Base-by-base conservation (phyloP, 164 flowering plant genomes). In the Piper longum region DNA sequence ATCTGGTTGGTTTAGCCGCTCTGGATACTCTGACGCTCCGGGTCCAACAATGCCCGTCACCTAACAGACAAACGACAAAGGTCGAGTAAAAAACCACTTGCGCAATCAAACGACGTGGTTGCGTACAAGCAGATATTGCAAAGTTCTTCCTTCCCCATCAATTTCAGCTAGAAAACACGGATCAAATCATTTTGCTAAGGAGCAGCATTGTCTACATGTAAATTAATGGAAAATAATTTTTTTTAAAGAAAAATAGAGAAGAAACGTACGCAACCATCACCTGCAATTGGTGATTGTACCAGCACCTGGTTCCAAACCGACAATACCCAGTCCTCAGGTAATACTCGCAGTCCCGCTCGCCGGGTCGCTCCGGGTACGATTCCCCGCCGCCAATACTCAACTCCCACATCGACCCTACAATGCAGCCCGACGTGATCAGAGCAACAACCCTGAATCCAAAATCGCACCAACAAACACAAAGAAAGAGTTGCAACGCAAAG, bases 261-360 rank as follows among this genome's bases (percentile, higher is more conserved):
- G 44, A 17, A n/a, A 26, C 9, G n/a, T n/a, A 40, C 13, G 73
- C 75, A 86, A 83, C 85, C 67, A 57, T 57, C 65, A 57, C 63
- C 59, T 16, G 56, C 41, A 64, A 76, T 16, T 89, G 96, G 79
- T 91, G 98, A 72, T 89, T 83, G 69, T 73, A 89, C 4, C 98
- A 85, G 72, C 98, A 91, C 70, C 87, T 75, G 61, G 71, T 65
- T n/a, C 96, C 98, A 43, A 79, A 91, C 2, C 91, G 86, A 56
- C 98, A 91, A 41, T 73, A 72, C 67, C 98, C 98, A 16, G 90
- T 91, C 12, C 89, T 76, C 88, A 89, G 78, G 61, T 87, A 91
- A 73, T 80, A 89, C 4, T 71, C 79, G 59, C 98, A 91, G 66
- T 83, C 83, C 4, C 85, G 73, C 69, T 76, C 80, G 19, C 92